Base-by-base conservation (phyloP, 345 rosid genomes). In the Psidium guajava region DNA sequence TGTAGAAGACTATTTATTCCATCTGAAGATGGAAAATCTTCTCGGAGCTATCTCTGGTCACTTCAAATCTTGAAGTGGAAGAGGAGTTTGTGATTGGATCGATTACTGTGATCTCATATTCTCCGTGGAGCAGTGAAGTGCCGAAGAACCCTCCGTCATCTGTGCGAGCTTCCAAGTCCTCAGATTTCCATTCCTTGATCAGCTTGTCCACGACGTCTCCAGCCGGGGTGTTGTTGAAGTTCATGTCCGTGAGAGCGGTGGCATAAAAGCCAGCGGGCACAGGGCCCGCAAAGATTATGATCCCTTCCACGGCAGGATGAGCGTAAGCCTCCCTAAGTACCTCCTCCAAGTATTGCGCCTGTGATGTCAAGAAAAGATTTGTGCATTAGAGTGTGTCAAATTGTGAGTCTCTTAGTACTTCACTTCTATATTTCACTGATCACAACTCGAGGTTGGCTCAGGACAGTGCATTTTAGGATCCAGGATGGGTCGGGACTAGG, bases 151-250 rank as follows among this genome's bases (percentile, higher is more conserved):
- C 94, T 56, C 84, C 61, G 28, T 50, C 59, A 55, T 87, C 91
- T 13, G 88, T 69, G 24, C n/a, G 51, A 59, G 83, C 59, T 80
- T 85, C 84, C 44, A 22, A 16, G 57, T n/a, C 54, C 0, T 55
- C 80, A 49, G 91, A 87, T 59, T 84, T 90, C 95, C 95, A 92
- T 87, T 93, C 94, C 0, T 75, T 52, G 21, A 95, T 91, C 83
- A 96, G 89, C 88, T 89, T 91, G 90, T 96, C 97, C 64, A 93
- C 92, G 42, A 91, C 92, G 42, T 94, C 90, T 54, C 98, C 96
- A 0, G 86, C 75, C 24, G 89, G 83, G 21, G 95, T 95, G 73
- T 89, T 91, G 53, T 87, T 88, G 86, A 93, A 95, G 18, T 90
- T 84, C 58, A 82, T 55, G 77, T 92, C 96, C 7, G 91, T 91